Conservation (phyloP, 495 filamentous ascomycete species). For the Neurospora tetraspora region DNA sequence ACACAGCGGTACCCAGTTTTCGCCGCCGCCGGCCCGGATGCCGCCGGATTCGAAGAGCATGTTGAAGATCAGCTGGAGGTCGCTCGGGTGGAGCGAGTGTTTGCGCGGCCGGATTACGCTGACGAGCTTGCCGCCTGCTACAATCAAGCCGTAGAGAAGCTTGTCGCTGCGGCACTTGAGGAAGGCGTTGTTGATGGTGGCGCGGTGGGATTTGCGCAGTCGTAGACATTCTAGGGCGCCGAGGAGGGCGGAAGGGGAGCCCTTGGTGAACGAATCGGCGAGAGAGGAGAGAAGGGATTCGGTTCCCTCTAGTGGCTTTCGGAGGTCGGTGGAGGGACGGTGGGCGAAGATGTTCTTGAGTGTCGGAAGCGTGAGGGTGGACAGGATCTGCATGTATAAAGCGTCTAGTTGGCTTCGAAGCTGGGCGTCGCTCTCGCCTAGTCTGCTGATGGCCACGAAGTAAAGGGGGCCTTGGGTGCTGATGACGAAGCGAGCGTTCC, state of each 20-base stretch:
- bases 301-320: slow-evolving; percentile 87
- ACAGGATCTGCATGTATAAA: slow-evolving; percentile 95
- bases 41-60: slow-evolving; percentile 97
- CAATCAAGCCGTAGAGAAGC: slow-evolving; percentile 86
- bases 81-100: slow-evolving; percentile 90
- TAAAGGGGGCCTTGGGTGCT: slow-evolving; percentile 76
- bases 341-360: slow-evolving; percentile 81
- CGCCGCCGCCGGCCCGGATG: slow-evolving; percentile 75
- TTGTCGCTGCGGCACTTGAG: slow-evolving; percentile 63
- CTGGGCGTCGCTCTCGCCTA: slow-evolving; percentile 84
- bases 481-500: slow-evolving; percentile 74
- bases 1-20: slow-evolving; percentile 96
- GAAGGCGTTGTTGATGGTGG: slow-evolving; percentile 76
- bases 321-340: slow-evolving; percentile 82
- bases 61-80: slow-evolving; percentile 94
- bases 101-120: slow-evolving; percentile 89
- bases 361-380: slow-evolving; percentile 85
- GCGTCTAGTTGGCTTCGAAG: slow-evolving; percentile 83
- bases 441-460: slow-evolving; percentile 81
- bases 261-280: slow-evolving; percentile 87
- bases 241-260: slow-evolving; percentile 79
- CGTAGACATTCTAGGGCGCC: slow-evolving; percentile 85
- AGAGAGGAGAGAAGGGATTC: slow-evolving; percentile 85
- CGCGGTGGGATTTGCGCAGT: slow-evolving; percentile 77
- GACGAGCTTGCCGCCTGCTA: slow-evolving; percentile 88